These are phyloP conservation scores for Gypsophila paniculata DNA, from an alignment of 179 eudicot species.

Conservation along the genomic window DNA sequence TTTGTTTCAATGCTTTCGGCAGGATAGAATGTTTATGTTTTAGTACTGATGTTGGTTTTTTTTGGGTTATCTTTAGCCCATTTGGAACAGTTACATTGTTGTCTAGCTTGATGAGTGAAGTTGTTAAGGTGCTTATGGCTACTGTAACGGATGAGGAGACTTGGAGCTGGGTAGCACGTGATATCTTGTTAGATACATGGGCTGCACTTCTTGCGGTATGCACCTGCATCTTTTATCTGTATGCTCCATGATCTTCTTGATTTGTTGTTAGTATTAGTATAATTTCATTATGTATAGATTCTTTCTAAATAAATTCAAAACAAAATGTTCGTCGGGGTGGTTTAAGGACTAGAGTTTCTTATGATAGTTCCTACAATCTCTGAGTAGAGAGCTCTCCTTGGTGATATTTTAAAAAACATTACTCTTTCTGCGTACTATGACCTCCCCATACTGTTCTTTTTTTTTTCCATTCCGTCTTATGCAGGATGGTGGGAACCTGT, in stretches of 20 bases:
- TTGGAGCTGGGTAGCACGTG: conserved; percentile 97
- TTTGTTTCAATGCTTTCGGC: not conserved
- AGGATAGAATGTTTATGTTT: conserved; percentile 1
- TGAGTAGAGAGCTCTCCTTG: not conserved
- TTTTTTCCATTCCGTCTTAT: not conserved
- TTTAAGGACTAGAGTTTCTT: not conserved
- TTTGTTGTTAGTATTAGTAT: not conserved
- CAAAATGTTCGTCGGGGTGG: not conserved
- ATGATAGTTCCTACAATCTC: not conserved
- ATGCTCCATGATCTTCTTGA: not conserved
- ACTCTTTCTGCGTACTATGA: conserved; percentile 4
- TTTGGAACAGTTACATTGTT: conserved; percentile 78
- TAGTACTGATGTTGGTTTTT: conserved; percentile 12
- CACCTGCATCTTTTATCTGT: conserved; percentile 13
- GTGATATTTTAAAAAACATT: not conserved
- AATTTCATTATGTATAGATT: not conserved
- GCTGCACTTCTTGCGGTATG: conserved; percentile 75
- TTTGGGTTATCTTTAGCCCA: conserved; percentile 54
- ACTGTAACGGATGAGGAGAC: conserved; percentile 78
- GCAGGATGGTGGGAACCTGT: not conserved
- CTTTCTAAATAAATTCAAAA: not conserved
- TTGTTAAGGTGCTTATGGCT: conserved; percentile 59
- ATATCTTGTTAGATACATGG: conserved; percentile 94
- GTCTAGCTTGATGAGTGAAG: conserved; percentile 86
- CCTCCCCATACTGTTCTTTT: not conserved